A percentile compares a stretch with the other conserved stretches of the same genome.
Evolutionary conservation across 345 rosid genomes (phyloP).

Genomic region (Reutealis trisperma): DNA sequence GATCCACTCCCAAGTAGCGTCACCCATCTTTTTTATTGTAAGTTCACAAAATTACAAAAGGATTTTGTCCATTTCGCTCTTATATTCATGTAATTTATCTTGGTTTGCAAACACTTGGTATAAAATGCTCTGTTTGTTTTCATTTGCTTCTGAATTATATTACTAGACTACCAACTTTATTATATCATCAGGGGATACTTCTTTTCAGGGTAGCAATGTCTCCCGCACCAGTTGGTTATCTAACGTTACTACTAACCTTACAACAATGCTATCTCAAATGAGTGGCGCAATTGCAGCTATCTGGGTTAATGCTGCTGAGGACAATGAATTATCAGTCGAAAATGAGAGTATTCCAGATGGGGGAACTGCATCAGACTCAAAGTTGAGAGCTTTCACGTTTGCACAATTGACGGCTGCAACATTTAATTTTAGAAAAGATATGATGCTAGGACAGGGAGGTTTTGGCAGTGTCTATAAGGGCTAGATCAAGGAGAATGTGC

Average conservation of each 20-base stretch:
- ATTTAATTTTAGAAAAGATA: slow-evolving; percentile 3
- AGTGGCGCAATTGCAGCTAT: slow-evolving; percentile 9
- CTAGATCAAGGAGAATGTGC: slow-evolving; percentile 21
- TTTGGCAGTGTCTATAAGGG: slow-evolving; percentile 21
- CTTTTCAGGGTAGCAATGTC: slow-evolving; percentile 1
- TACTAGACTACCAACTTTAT: too few relatives aligned
- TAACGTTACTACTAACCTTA: slow-evolving; percentile 14
- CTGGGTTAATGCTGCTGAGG: slow-evolving; percentile 10
- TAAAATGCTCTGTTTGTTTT: not conserved
- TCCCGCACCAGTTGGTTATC: not conserved
- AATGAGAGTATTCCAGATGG: slow-evolving; percentile 13
- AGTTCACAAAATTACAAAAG: not conserved
- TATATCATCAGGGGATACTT: not conserved
- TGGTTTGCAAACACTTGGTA: not conserved
- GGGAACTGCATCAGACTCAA: slow-evolving; percentile 5
- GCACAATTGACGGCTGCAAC: slow-evolving; percentile 17
- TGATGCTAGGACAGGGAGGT: slow-evolving; percentile 21
- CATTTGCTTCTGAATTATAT: too few relatives aligned
- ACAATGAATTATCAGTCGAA: slow-evolving; percentile 8
- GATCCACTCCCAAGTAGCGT: not conserved
- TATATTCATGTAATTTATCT: too few relatives aligned
- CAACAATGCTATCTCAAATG: slow-evolving; percentile 10
- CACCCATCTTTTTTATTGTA: not conserved
- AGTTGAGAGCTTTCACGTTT: slow-evolving; percentile 18
- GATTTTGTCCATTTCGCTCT: not conserved